Percentiles rank a stretch among this genome's conserved stretches.
These are phyloP conservation scores for Kodamaea kaohsiungensis DNA, from an alignment of 805 yeast genomes.

Conservation along the genomic window DNA sequence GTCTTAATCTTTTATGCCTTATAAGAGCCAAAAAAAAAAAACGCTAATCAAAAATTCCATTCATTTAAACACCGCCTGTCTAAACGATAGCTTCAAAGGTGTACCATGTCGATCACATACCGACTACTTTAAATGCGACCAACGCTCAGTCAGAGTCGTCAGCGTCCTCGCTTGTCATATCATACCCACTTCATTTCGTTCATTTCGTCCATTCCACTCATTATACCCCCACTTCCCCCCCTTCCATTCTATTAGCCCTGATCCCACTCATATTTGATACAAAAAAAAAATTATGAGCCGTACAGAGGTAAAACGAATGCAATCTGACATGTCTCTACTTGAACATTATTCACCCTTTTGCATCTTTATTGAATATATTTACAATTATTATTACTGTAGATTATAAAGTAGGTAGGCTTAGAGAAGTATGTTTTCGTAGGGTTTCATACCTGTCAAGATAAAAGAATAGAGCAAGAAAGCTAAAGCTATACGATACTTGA, in stretches of 20 bases:
- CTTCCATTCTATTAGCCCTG: not conserved
- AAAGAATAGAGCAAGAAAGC: no score
- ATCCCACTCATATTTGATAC: not conserved
- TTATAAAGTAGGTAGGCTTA: no score
- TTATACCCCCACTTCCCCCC: not conserved
- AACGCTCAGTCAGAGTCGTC: not conserved
- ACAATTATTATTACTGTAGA: not conserved
- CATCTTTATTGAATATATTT: not conserved
- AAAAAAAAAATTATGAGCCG: constrained; percentile 1
- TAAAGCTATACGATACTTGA: no score
- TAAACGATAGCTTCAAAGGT: not conserved
- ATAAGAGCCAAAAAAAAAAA: constrained; percentile 6
- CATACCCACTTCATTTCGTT: not conserved
- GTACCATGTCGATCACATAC: no score
- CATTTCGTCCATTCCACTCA: not conserved
- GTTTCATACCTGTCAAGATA: no score
- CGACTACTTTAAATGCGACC: no score
- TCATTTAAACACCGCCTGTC: not conserved
- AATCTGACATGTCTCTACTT: not conserved
- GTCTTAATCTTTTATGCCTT: constrained; percentile 39
- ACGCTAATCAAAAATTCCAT: not conserved
- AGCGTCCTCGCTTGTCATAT: not conserved
- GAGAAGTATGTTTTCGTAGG: no score
- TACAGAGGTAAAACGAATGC: not conserved
- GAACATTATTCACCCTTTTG: no score